Percentiles rank a stretch among this genome's conserved stretches.
These are phyloP conservation scores for Kwoniella mangroviensis DNA, from an alignment of 768 basidiomycete genomes.

Conservation along the genomic window DNA sequence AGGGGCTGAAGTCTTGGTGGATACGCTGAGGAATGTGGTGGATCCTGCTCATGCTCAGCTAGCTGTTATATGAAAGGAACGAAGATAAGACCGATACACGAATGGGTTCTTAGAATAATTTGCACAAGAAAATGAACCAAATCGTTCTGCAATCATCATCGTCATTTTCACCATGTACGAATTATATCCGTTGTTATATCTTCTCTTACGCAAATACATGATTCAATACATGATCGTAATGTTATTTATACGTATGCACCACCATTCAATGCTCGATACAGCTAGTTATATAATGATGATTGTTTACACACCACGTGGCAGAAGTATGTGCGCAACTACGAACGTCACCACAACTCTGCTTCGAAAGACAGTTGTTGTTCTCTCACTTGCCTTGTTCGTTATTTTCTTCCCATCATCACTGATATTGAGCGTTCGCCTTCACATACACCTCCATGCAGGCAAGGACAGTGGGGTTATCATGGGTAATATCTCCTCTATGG, in stretches of 20 bases:
- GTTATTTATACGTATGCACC: background rate
- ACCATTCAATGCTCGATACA: background rate
- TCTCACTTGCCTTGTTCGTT: background rate
- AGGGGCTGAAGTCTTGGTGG: conserved; percentile 84
- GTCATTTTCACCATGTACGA: no score
- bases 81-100: no score
- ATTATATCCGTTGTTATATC: no score
- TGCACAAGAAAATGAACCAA: no score
- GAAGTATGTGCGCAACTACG: background rate
- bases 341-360: no score
- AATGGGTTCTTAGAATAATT: no score
- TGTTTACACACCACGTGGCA: conserved; percentile 14
- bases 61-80: conserved; percentile 6
- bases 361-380: no score
- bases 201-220: background rate
- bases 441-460: background rate
- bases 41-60: conserved; percentile 63
- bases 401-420: background rate
- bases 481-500: conserved; percentile 57
- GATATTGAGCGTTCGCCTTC: background rate
- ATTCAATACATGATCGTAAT: background rate
- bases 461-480: conserved; percentile 17
- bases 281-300: background rate
- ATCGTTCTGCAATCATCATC: no score
- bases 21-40: conserved; percentile 73